A percentile compares a stretch with the other conserved stretches of the same genome.
phyloP scores from a whole-genome alignment of 2,329 filamentous ascomycete genomes.

The Monilinia fructigena region DNA sequence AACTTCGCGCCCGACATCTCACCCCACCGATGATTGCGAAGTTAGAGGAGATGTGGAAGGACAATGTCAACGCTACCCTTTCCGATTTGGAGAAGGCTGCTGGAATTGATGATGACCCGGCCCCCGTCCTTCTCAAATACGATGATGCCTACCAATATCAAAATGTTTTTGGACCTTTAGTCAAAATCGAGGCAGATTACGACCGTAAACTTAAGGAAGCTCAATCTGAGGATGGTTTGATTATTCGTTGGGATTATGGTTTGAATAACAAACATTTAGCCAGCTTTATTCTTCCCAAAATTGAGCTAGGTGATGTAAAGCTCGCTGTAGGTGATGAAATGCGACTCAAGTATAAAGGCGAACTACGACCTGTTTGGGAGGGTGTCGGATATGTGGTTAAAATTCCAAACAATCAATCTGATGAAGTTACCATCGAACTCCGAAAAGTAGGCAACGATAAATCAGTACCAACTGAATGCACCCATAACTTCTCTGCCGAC shows the following conservation, averaged over 20 bases:
- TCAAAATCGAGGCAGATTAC: slow-evolving; percentile 99
- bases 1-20: slow-evolving; percentile 89
- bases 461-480: slow-evolving; percentile 91
- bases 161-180: slow-evolving; percentile 95
- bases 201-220: slow-evolving; percentile 98
- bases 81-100: slow-evolving; percentile 88
- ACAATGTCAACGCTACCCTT: slow-evolving; percentile 84
- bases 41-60: slow-evolving; percentile 98
- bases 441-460: slow-evolving; percentile 95
- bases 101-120: slow-evolving; percentile 91
- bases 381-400: slow-evolving; percentile 99
- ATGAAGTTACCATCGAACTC: slow-evolving; percentile 93
- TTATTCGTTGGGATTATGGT: slow-evolving; percentile 91
- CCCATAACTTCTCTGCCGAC: slow-evolving; percentile 96
- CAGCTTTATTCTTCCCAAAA: slow-evolving; percentile 92
- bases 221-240: slow-evolving; percentile 92
- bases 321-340: slow-evolving; percentile 97
- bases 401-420: slow-evolving; percentile 98
- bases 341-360: slow-evolving; percentile 94
- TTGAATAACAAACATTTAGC: slow-evolving; percentile 97
- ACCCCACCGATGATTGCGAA: slow-evolving; percentile 94
- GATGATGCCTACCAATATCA: slow-evolving; percentile 98
- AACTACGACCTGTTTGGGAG: slow-evolving; percentile 89
- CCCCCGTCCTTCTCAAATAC: slow-evolving; percentile 87
- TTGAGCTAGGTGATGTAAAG: slow-evolving; percentile 97